A percentile compares a stretch with the other conserved stretches of the same genome.
Conservation (phyloP, 2,329 filamentous ascomycete genomes). For the Chaetothyriales sp. region DNA sequence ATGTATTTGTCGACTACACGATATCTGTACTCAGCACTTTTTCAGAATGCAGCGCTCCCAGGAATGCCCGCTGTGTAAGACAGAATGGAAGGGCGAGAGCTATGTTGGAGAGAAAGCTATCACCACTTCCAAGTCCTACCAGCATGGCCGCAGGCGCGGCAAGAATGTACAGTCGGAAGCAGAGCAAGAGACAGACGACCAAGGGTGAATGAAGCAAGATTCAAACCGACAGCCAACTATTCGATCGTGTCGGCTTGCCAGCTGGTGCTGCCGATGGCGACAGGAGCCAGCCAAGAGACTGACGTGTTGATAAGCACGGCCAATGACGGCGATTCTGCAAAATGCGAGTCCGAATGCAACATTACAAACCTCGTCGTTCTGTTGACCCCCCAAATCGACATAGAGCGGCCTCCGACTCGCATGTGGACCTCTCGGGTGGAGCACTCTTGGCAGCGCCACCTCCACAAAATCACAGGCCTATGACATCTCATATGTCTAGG, state of each 20-base stretch:
- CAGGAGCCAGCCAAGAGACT: no score
- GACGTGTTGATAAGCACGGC: no score
- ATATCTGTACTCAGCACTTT: constrained; percentile 59
- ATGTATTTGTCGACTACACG: constrained; percentile 60
- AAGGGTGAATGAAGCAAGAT: constrained; percentile 1
- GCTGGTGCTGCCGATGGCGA: neutral
- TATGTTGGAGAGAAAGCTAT: constrained; percentile 42
- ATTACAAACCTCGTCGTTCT: neutral
- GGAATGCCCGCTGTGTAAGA: constrained; percentile 49
- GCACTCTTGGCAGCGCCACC: neutral
- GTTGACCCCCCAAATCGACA: neutral
- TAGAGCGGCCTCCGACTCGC: no score
- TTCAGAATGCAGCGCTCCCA: constrained; percentile 52
- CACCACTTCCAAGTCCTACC: constrained; percentile 20
- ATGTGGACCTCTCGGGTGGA: neutral
- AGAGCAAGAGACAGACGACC: constrained; percentile 4
- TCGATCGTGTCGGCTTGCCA: neutral
- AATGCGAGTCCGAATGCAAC: neutral
- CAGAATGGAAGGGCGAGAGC: constrained; percentile 37
- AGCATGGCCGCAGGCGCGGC: constrained; percentile 19
- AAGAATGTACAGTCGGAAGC: constrained; percentile 6
- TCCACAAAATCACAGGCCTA: no score
- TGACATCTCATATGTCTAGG: no score
- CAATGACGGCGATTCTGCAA: no score
- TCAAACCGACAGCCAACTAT: neutral